Conservation (phyloP, 345 rosid genomes). For the Populus euphratica region DNA sequence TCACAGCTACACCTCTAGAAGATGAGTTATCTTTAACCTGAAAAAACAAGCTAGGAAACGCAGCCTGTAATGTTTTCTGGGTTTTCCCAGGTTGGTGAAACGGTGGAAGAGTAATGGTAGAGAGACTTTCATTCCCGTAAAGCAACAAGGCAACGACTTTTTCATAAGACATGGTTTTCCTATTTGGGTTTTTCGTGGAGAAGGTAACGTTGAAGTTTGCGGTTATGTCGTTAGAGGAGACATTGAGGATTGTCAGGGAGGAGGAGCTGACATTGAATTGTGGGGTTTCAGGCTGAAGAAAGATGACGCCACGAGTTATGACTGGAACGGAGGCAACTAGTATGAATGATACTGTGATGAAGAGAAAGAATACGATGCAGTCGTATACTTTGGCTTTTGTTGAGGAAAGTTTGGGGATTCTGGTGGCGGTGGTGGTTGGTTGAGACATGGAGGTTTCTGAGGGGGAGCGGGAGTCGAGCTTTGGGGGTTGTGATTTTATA, state of each 20-base stretch:
- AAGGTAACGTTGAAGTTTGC: not conserved
- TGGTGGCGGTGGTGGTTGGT: not conserved
- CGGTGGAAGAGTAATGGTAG: not conserved
- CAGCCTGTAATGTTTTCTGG: not conserved
- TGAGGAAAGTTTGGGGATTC: not conserved
- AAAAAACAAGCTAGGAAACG: not conserved
- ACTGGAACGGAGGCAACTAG: not conserved
- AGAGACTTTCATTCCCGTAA: not conserved
- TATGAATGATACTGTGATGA: not conserved
- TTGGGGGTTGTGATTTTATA: not conserved
- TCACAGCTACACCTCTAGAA: not conserved
- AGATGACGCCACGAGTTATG: not conserved
- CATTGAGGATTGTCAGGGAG: not conserved
- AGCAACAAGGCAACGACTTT: not conserved
- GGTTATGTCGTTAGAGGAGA: not conserved
- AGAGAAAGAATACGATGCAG: slow-evolving; percentile 2
- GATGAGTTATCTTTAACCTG: not conserved
- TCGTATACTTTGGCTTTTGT: not conserved
- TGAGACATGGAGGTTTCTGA: not conserved
- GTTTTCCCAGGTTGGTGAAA: not conserved
- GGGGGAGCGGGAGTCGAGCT: not conserved
- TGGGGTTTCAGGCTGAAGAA: slow-evolving; percentile 9
- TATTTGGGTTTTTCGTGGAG: not conserved
- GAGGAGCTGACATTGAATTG: not conserved
- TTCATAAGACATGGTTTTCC: not conserved